phyloP scores from a whole-genome alignment of 176 grass and related monocot genomes.

The Oryza nivara region DNA sequence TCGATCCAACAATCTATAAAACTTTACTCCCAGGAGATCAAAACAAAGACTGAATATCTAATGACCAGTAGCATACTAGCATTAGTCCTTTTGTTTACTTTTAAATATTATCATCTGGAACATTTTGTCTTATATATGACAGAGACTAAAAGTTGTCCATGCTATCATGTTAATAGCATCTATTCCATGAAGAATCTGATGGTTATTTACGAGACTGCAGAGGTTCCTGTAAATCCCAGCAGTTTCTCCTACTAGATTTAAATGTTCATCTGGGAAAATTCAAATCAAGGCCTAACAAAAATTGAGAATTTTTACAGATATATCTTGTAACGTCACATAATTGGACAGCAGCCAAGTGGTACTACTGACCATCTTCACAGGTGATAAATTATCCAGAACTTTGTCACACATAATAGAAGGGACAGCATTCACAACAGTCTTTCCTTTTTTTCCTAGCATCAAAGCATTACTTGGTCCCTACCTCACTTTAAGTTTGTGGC shows the following conservation, averaged over 20 bases:
- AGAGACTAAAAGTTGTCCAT: not conserved
- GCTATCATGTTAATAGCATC: not conserved
- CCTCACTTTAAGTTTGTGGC: not conserved
- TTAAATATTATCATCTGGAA: constrained; percentile 6
- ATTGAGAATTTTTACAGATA: not conserved
- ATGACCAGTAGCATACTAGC: not conserved
- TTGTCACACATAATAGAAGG: not conserved
- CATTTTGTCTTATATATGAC: not conserved
- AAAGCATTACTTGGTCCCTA: not conserved
- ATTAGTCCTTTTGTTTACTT: not conserved
- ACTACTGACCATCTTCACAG: constrained; percentile 6
- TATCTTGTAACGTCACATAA: not conserved
- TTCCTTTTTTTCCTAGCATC: not conserved
- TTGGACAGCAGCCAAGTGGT: not conserved
- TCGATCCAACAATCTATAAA: not conserved
- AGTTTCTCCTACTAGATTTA: constrained; percentile 5
- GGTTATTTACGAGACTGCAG: not conserved
- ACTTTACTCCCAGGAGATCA: not conserved
- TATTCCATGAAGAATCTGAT: not conserved
- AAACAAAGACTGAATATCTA: not conserved
- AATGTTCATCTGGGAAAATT: not conserved
- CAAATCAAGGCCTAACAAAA: not conserved
- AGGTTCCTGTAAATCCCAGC: not conserved
- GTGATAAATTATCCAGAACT: constrained; percentile 23
- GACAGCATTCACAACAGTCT: not conserved